Evolutionary conservation across 2,329 filamentous ascomycete genomes (phyloP), one percentile per base, ranked within the genome.

Genomic region (Pestalotiopsis sp.): DNA sequence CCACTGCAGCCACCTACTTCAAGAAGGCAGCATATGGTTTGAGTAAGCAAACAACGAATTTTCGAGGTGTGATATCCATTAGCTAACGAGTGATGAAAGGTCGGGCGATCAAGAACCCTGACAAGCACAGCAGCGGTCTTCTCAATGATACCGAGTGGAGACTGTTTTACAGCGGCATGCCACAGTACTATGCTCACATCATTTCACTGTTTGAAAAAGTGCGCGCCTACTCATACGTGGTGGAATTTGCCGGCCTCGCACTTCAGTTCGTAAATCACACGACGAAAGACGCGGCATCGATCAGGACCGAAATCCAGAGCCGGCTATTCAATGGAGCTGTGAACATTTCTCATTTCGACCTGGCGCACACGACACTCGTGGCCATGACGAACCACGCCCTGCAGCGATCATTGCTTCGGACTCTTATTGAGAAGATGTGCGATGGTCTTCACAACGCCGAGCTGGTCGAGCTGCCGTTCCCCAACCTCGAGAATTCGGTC

Each of bases 111-210:
- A 81, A 83, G n/a, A 78, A 84, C 59, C 76, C 81, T 2, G 83
- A 87, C 63, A 83, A 85, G 20, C 87, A 89, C 71, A 91, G 88
- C 74, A 84, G 86, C 58, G 89, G 90, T 9, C 87, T 97, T 14
- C 85, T 98, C 25, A 90, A 92, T 66, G 89, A 93, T 27, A 89
- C 91, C 2, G 93, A 97, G 72, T 91, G 91, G 85, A 87, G 86
- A 41, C 80, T 89, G 5, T 79, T 92, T 27, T 88, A 94, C 76
- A 88, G 89, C 67, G 96, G 95, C 1, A 85, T 95, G 55, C 88
- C 93, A 4, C 90, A 88, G 71, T 99, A 98, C 81, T 97, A 97
- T 79, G 90, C 91, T 57, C 96, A 99, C 78, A 88, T 98, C 64
- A 88, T 95, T 13, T 86, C 89, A 23, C 85, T 99, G 1, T 98